Evolutionary conservation across 2,329 filamentous ascomycete genomes (phyloP).

Genomic region (Colletotrichum phormii): DNA sequence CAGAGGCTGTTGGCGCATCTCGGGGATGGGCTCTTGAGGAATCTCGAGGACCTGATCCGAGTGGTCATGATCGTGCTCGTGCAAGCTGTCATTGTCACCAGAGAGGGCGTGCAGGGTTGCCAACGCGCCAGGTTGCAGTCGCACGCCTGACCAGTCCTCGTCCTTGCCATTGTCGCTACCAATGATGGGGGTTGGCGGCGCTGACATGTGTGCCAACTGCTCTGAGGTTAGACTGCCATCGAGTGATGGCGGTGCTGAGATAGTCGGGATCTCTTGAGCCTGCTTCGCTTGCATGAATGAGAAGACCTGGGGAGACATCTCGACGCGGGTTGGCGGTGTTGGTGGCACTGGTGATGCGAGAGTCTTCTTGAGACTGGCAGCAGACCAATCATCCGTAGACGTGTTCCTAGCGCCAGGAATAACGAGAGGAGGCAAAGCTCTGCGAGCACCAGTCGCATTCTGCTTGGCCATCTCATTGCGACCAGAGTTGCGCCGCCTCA

Average conservation of each 20-base stretch:
- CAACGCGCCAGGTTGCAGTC: slow-evolving; percentile 83
- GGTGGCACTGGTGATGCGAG: slow-evolving; percentile 69
- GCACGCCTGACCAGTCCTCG: slow-evolving; percentile 77
- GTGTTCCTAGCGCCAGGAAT: slow-evolving; percentile 59
- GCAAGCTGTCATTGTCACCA: slow-evolving; percentile 59
- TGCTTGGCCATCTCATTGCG: slow-evolving; percentile 16
- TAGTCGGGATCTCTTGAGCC: slow-evolving; percentile 74
- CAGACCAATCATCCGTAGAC: slow-evolving; percentile 56
- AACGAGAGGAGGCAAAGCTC: slow-evolving; percentile 60
- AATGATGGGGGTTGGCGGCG: slow-evolving; percentile 85
- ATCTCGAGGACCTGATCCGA: slow-evolving; percentile 62
- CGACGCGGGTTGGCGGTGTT: slow-evolving; percentile 74
- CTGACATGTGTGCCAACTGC: slow-evolving; percentile 84
- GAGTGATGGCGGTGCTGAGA: slow-evolving; percentile 86
- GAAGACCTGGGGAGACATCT: slow-evolving; percentile 81
- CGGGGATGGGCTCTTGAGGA: slow-evolving; percentile 54
- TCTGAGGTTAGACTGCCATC: slow-evolving; percentile 92
- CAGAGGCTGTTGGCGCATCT: slow-evolving; percentile 65
- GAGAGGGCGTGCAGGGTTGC: slow-evolving; percentile 83
- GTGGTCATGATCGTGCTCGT: slow-evolving; percentile 72
- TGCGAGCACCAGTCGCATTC: slow-evolving; percentile 48
- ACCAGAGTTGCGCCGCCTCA: slow-evolving; percentile 56
- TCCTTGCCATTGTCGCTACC: slow-evolving; percentile 66
- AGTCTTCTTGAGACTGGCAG: slow-evolving; percentile 59
- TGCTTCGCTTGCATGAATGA: slow-evolving; percentile 75